Percentiles rank a stretch among this genome's conserved stretches.
Evolutionary conservation across 495 filamentous ascomycete species (phyloP).

Genomic region (Aspergillus wentii): DNA sequence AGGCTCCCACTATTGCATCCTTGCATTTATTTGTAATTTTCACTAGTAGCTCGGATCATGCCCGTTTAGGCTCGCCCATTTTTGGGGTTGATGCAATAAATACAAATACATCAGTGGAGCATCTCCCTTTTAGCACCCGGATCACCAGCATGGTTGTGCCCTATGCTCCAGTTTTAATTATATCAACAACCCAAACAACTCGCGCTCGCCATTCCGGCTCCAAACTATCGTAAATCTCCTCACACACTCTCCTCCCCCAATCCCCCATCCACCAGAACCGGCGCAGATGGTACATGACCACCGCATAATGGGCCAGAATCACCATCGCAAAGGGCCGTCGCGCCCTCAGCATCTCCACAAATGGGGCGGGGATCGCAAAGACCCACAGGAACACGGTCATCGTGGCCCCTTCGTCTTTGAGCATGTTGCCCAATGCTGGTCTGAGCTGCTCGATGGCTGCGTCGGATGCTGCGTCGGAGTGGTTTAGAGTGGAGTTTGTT

Average conservation of each 20-base stretch:
- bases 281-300: constrained; percentile 43
- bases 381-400: constrained; percentile 44
- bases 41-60: too few relatives aligned
- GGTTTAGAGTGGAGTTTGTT: constrained; percentile 48
- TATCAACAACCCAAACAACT: constrained; percentile 35
- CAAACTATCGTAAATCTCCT: constrained; percentile 24
- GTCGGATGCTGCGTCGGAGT: constrained; percentile 44
- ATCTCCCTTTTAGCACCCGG: too few relatives aligned
- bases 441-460: constrained; percentile 24
- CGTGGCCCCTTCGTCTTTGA: constrained; percentile 30
- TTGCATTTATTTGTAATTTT: too few relatives aligned
- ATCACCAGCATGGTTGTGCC: too few relatives aligned
- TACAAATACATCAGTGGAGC: constrained; percentile 31
- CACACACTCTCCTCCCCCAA: constrained; percentile 32
- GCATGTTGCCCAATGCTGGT: constrained; percentile 53
- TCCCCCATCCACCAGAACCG: constrained; percentile 49
- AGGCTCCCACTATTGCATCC: too few relatives aligned
- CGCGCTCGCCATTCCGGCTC: constrained; percentile 25
- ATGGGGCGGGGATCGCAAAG: constrained; percentile 45
- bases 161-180: too few relatives aligned
- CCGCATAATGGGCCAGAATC: constrained; percentile 47
- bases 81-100: too few relatives aligned
- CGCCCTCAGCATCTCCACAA: constrained; percentile 44
- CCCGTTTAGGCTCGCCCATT: too few relatives aligned
- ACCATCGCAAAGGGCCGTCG: constrained; percentile 50